Conservation (phyloP, 2,329 filamentous ascomycete genomes). For the Aspergillus tanneri region DNA sequence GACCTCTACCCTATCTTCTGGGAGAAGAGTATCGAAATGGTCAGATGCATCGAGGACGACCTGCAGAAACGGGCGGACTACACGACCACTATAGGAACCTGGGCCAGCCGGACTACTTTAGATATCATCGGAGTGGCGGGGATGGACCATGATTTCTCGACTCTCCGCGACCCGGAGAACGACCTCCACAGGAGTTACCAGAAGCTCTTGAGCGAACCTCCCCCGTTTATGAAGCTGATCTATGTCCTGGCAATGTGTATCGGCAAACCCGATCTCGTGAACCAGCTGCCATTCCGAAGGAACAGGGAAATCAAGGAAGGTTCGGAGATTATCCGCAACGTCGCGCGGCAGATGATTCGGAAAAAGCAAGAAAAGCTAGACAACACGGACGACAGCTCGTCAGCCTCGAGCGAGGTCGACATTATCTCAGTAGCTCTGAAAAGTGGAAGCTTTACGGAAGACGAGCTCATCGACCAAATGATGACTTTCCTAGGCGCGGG, state of each 20-base stretch:
- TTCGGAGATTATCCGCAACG: conserved; percentile 59
- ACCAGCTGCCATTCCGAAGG: conserved; percentile 64
- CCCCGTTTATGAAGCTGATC: conserved; percentile 45
- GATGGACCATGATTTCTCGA: conserved; percentile 68
- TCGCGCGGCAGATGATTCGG: conserved; percentile 67
- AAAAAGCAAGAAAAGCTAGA: conserved; percentile 63
- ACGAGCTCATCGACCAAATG: conserved; percentile 80
- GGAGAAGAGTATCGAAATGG: conserved; percentile 69
- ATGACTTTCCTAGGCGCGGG: conserved; percentile 87
- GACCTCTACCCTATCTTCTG: conserved; percentile 83
- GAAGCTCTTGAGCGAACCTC: conserved; percentile 24
- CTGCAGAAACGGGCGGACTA: conserved; percentile 37
- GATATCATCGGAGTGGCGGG: conserved; percentile 75
- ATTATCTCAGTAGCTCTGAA: conserved; percentile 79
- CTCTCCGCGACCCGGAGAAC: conserved; percentile 61
- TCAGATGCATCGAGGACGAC: conserved; percentile 57
- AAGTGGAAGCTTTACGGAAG: conserved; percentile 72
- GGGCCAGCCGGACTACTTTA: conserved; percentile 67
- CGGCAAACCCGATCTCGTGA: conserved; percentile 62
- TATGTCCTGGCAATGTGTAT: conserved; percentile 59
- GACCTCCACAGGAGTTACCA: conserved; percentile 50
- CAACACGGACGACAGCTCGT: conserved; percentile 17
- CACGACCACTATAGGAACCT: conserved; percentile 51
- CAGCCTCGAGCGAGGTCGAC: conserved; percentile 60
- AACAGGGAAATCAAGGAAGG: conserved; percentile 65